Percentiles rank a stretch among this genome's conserved stretches.
Conservation (phyloP, 192 early-diverging fungal species). For the Mortierella antarctica region DNA sequence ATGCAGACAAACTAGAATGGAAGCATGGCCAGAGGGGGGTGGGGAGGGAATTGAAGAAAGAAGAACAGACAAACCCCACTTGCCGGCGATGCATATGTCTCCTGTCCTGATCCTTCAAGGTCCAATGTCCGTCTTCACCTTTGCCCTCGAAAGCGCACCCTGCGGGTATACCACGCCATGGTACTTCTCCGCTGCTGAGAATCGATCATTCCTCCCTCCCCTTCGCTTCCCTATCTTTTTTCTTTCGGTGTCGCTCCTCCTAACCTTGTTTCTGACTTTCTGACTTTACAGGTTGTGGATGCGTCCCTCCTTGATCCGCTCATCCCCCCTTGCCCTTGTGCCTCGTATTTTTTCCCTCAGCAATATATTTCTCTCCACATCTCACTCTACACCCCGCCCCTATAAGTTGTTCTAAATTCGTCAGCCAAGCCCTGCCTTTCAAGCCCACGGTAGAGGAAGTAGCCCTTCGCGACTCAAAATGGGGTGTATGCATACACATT, state of each 20-base stretch:
- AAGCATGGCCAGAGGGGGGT: background rate
- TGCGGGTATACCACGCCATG: background rate
- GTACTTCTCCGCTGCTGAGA: background rate
- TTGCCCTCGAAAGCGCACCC: background rate
- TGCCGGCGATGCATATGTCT: background rate
- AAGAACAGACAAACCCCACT: background rate
- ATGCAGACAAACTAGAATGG: background rate
- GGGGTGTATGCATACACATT: too few relatives aligned
- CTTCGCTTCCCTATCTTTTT: background rate
- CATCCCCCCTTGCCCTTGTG: constrained; percentile 11
- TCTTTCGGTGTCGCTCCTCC: background rate
- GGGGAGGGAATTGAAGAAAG: background rate
- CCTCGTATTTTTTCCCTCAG: background rate
- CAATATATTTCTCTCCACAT: too few relatives aligned
- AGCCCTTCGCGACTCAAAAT: too few relatives aligned
- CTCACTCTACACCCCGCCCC: background rate
- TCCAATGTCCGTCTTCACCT: background rate
- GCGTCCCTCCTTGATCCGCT: background rate
- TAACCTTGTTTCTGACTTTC: background rate
- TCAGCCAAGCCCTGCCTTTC: too few relatives aligned
- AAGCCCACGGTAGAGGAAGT: too few relatives aligned
- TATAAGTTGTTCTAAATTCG: too few relatives aligned
- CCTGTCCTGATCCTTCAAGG: background rate
- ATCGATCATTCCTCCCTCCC: constrained; percentile 5
- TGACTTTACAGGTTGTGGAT: background rate